Base-by-base conservation (phyloP, 2,329 filamentous ascomycete species). In the Didymella keratinophila region DNA sequence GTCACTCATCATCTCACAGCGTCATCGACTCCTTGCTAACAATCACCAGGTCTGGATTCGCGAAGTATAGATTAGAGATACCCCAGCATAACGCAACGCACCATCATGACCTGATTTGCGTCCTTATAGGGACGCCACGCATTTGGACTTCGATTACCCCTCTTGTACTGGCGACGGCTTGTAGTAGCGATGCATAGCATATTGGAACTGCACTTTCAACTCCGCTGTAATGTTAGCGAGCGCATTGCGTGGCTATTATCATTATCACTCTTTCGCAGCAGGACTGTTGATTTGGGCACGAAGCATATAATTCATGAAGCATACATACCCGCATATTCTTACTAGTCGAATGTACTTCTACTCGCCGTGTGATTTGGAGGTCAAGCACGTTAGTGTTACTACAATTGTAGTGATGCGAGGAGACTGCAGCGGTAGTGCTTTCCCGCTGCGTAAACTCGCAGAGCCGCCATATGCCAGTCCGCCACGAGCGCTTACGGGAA, bases 21-120 rank as follows among this genome's bases (percentile, higher is more conserved):
- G 6, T 28, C 23, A 5, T 11, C 4, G 37, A 25, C 34, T 36
- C 4, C 9, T 23, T 58, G 41, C 63, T 79, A 61, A 71, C 45
- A 25, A 21, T 47, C 83, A 49, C 21, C 65, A 81, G 79, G 78
- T 81, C 62, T 81, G 79, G 79, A 76, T 81, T 61, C 68, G 71
- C 73, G 75, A 77, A 75, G 73, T 78, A 67, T 78, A 77, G 72
- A 77, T 58, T 71, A 71, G 70, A 75, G 73, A 76, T 76, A 76
- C 73, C 74, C 73, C 69, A 67, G 67, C 67, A 64, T 68, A 63
- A 67, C 63, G 67, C 62, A 60, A 50, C 58, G 62, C 61, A 68
- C 23, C 23, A 27, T 43, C 14, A 43, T 61, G 67, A 69, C 60
- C 58, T 47, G 61, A 62, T 65, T 65, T 59, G 42, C 50, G 52